Evolutionary conservation across 129 eudicot species (phyloP).

Genomic region (Daucus carota): DNA sequence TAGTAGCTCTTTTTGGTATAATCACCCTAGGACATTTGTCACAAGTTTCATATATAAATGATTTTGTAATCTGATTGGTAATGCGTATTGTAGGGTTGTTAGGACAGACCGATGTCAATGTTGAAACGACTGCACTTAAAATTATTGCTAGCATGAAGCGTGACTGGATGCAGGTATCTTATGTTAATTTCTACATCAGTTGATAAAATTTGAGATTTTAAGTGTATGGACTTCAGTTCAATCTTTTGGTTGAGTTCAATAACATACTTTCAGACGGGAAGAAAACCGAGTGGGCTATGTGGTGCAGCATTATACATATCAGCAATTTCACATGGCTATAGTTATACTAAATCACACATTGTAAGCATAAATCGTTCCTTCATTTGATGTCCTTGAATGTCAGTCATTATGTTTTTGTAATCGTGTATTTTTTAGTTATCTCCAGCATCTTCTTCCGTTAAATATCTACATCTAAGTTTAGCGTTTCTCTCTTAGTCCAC

Average conservation of each 20-base stretch:
- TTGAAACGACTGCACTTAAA: conserved; percentile 21
- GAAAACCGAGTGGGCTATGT: conserved; percentile 40
- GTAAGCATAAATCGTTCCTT: conserved; percentile 15
- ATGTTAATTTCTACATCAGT: neutral
- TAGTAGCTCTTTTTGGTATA: neutral
- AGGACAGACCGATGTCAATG: conserved; percentile 9
- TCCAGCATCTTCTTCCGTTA: neutral
- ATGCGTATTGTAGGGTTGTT: conserved; percentile 18
- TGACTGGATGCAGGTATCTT: conserved; percentile 36
- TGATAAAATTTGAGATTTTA: neutral
- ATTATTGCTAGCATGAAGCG: conserved; percentile 36
- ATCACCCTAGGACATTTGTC: too few species aligned
- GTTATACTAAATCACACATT: conserved; percentile 25
- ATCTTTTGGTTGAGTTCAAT: neutral
- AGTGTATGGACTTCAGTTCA: neutral
- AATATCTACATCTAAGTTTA: too few species aligned
- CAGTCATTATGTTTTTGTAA: neutral
- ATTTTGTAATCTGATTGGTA: neutral
- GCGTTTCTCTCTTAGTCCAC: neutral
- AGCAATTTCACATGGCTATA: conserved; percentile 33
- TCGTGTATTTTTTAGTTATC: neutral
- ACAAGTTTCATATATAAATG: neutral
- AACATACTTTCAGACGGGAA: conserved; percentile 25
- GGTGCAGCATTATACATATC: conserved; percentile 41
- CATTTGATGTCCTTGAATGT: neutral